Conservation (phyloP, 23 red algal genomes). For the Agarophyton chilense region DNA sequence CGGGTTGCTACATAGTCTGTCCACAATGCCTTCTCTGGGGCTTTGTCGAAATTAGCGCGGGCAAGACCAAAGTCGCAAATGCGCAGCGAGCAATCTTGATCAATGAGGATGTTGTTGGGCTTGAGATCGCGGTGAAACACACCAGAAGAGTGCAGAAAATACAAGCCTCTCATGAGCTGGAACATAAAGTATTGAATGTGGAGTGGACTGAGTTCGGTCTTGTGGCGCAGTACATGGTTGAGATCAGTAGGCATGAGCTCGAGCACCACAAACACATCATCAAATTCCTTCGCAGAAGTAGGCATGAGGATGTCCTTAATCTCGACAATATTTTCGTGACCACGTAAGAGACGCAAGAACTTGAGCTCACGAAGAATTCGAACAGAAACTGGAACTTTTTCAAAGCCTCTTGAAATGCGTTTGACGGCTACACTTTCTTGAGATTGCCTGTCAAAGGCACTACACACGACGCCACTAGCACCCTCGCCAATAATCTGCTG, state of each 20-base stretch:
- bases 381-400: conserved; percentile 78
- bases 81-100: conserved; percentile 76
- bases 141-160: conserved; percentile 74
- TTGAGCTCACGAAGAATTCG: conserved; percentile 90
- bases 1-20: conserved; percentile 99
- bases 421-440: conserved; percentile 89
- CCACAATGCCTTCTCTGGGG: conserved; percentile 89
- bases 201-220: conserved; percentile 47
- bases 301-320: conserved; percentile 88
- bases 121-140: conserved; percentile 93
- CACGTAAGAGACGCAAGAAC: conserved; percentile 81
- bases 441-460: conserved; percentile 76
- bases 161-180: conserved; percentile 78
- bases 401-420: conserved; percentile 77
- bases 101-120: conserved; percentile 89
- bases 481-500: conserved; percentile 87
- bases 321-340: conserved; percentile 95
- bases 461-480: conserved; percentile 84
- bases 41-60: conserved; percentile 72
- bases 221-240: conserved; percentile 59
- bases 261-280: conserved; percentile 85
- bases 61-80: conserved; percentile 97
- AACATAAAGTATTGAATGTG: conserved; percentile 84
- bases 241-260: conserved; percentile 89
- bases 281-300: conserved; percentile 48